phyloP scores from a whole-genome alignment of 108 stramenopile genomes.

The Poteriospumella lacustris region DNA sequence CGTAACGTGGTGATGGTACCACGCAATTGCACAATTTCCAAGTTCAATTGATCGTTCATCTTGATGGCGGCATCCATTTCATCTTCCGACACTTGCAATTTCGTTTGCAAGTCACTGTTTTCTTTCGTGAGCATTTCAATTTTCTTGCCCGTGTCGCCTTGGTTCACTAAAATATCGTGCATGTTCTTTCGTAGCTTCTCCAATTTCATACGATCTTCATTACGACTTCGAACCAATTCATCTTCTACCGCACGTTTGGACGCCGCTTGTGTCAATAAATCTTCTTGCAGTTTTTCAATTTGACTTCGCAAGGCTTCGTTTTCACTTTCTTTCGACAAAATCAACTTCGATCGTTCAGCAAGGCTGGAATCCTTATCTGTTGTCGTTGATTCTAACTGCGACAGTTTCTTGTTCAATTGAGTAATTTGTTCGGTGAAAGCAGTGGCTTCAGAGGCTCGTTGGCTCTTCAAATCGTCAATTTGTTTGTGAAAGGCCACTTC shows the following conservation, averaged over 20 bases:
- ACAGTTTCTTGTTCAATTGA: background rate
- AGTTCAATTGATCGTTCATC: background rate
- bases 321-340: conserved; percentile 1
- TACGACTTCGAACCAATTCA: background rate
- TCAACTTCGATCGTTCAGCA: background rate
- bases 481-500: background rate
- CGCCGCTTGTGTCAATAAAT: background rate
- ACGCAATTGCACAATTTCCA: background rate
- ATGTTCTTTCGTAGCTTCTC: conserved; percentile 22
- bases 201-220: conserved; percentile 3
- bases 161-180: no score
- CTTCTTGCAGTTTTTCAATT: conserved; percentile 6
- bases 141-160: no score
- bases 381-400: background rate
- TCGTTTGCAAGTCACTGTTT: background rate
- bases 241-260: conserved; percentile 1
- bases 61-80: background rate
- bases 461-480: background rate
- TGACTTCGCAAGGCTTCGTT: background rate
- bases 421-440: background rate
- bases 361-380: background rate
- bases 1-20: background rate
- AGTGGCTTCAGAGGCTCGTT: background rate
- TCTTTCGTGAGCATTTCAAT: conserved; percentile 9
- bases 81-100: background rate